Percentiles rank a stretch among this genome's conserved stretches.
Evolutionary conservation across 2,329 filamentous ascomycete species (phyloP).

Genomic region (Trichoderma guizhouense): DNA sequence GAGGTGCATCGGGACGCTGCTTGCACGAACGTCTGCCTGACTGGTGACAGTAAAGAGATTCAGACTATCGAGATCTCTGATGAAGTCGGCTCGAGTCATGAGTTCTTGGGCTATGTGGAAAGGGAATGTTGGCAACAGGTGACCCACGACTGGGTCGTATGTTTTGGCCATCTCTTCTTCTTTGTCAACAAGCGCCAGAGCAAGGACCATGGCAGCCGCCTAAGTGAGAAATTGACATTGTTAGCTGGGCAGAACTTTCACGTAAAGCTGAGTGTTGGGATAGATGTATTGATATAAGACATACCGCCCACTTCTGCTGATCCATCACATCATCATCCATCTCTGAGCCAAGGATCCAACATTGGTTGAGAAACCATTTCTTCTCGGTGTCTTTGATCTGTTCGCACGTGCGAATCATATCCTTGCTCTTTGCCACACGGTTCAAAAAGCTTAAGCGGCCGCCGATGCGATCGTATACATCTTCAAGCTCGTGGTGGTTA

Average conservation of each 20-base stretch:
- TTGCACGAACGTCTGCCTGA: conserved; percentile 80
- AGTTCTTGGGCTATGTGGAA: conserved; percentile 83
- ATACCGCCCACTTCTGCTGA: conserved; percentile 89
- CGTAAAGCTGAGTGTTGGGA: neutral
- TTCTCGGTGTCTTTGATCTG: conserved; percentile 65
- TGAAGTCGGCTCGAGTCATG: conserved; percentile 95
- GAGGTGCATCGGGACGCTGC: conserved; percentile 92
- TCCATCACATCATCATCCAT: conserved; percentile 99
- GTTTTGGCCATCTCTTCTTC: conserved; percentile 63
- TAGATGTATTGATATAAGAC: conserved; percentile 32
- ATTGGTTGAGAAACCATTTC: conserved; percentile 74
- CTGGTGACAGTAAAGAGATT: conserved; percentile 96
- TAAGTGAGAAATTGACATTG: conserved; percentile 30
- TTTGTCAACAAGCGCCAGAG: conserved; percentile 82
- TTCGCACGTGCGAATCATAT: conserved; percentile 82
- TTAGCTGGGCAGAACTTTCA: neutral
- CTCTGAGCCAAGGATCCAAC: conserved; percentile 67
- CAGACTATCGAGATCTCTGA: conserved; percentile 84
- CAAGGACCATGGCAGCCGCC: conserved; percentile 91
- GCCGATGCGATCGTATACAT: conserved; percentile 83
- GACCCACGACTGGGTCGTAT: conserved; percentile 65
- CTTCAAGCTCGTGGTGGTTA: conserved; percentile 56
- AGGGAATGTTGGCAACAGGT: conserved; percentile 75
- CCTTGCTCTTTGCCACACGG: conserved; percentile 76
- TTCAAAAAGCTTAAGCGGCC: conserved; percentile 86